Evolutionary conservation across 257 asterid genomes (phyloP), one percentile per base, ranked within the genome.

Genomic region (Jaltomata sinuosa): DNA sequence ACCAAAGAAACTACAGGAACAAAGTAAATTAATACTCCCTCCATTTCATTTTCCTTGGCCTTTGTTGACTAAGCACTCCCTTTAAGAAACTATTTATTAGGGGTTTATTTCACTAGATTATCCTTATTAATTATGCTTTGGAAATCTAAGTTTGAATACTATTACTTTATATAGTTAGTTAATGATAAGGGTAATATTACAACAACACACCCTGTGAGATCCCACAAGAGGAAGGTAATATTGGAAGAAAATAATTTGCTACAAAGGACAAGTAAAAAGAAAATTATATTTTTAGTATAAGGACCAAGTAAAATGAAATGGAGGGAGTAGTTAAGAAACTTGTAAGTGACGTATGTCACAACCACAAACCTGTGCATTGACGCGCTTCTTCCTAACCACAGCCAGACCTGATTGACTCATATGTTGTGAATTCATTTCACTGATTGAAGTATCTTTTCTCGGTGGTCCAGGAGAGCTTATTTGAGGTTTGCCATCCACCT

Each of bases 341-440:
- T 29, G 62, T 16, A 16, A 29, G 19, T 49, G 16, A 77, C 62
- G 27, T 49, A 84, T 72, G 42, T 65, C 61, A 27, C 59, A 68
- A 83, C 27, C 31, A 84, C 90, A 83, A 87, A 94, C 98, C 98
- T 94, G 98, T 79, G 93, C 92, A 87, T 91, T 95, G 49, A 94
- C 89, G 22, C 98, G 94, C 86, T 93, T 94, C 87, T 94, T 94
- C 80, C 95, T 89, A 45, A 87, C 89, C 40, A 94, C 93, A 14
- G 94, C 92, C 83, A 90, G 86, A 76, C 94, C 92, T 34, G 95
- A 89, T 89, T 90, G 98, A 84, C 93, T 90, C 87, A 85, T 86
- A 85, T 89, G 88, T 68, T 89, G 95, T 64, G 94, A 91, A 81
- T 89, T 89, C 61, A 90, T 87, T 83, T 90, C 93, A 87, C 85